A percentile compares a stretch with the other conserved stretches of the same genome.
These are phyloP conservation scores for Solanum chacoense DNA, from an alignment of 305 asterid genomes.

Conservation along the genomic window DNA sequence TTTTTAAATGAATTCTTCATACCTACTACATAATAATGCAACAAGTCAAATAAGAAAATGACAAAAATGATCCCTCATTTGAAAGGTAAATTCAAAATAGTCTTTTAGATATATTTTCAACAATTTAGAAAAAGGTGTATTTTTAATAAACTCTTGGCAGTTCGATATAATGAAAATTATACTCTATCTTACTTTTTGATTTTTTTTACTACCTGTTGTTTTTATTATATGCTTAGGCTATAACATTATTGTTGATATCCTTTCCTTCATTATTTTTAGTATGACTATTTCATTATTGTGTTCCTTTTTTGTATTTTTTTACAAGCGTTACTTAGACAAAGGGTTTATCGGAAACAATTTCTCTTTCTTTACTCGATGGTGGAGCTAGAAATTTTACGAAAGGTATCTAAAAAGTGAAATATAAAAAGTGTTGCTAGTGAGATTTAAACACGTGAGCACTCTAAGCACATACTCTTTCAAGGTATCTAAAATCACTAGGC, in stretches of 20 bases:
- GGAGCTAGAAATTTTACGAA: neutral
- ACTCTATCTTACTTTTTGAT: neutral
- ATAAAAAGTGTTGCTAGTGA: neutral
- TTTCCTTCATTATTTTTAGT: neutral
- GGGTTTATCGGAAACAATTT: neutral
- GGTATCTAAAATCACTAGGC: neutral
- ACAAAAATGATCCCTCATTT: neutral
- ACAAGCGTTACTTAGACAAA: neutral
- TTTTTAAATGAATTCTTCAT: neutral
- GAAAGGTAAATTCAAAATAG: neutral
- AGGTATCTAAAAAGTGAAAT: no score
- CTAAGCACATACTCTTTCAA: neutral
- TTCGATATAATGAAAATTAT: neutral
- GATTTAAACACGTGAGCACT: neutral
- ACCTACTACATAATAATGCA: neutral
- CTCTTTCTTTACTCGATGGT: fast-evolving
- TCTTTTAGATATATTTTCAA: neutral
- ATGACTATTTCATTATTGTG: neutral
- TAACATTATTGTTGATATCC: neutral
- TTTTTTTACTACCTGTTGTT: neutral
- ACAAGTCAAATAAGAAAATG: neutral
- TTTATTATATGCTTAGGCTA: neutral
- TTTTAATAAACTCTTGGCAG: neutral
- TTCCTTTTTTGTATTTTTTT: neutral
- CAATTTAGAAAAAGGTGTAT: neutral